Percentiles rank a stretch among this genome's conserved stretches.
Evolutionary conservation across 2,329 filamentous ascomycete species (phyloP).

Genomic region (Ramularia collo-cygni): DNA sequence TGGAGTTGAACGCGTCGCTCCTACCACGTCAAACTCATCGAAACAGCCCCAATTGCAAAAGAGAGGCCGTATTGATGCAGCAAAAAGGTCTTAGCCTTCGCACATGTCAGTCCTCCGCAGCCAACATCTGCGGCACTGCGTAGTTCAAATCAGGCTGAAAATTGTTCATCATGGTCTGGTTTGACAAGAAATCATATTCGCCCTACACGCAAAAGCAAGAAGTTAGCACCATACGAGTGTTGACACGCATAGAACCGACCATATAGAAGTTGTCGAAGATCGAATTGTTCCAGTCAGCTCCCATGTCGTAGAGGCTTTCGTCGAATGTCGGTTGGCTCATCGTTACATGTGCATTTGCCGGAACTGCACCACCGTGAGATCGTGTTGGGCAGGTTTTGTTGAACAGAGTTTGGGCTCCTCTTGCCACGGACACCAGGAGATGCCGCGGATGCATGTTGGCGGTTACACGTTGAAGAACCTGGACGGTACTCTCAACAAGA

Average conservation of each 20-base stretch:
- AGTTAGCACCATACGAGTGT: too few species aligned
- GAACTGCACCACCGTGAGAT: constrained; percentile 14
- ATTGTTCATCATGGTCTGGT: constrained; percentile 20
- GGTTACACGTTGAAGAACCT: constrained; percentile 23
- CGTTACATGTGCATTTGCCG: constrained; percentile 24
- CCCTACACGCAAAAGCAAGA: background rate
- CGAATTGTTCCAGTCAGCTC: constrained; percentile 17
- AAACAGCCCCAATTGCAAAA: too few species aligned
- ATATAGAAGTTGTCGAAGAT: constrained; percentile 26
- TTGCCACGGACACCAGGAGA: constrained; percentile 24
- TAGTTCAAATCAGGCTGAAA: constrained; percentile 22
- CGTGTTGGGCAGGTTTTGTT: constrained; percentile 14
- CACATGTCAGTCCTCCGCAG: background rate
- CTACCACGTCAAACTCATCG: too few species aligned
- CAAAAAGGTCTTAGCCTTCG: background rate
- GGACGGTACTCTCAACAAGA: constrained; percentile 21
- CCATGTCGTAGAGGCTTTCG: constrained; percentile 23
- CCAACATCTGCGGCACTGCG: constrained; percentile 14
- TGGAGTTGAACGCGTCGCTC: too few species aligned
- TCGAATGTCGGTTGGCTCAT: constrained; percentile 26
- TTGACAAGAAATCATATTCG: constrained; percentile 27
- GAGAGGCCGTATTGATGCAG: background rate
- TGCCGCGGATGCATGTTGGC: constrained; percentile 27
- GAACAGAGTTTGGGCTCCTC: constrained; percentile 23
- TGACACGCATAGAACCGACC: constrained; percentile 2